phyloP scores from a whole-genome alignment of 2,329 filamentous ascomycete species.

The Penicillium digitatum region DNA sequence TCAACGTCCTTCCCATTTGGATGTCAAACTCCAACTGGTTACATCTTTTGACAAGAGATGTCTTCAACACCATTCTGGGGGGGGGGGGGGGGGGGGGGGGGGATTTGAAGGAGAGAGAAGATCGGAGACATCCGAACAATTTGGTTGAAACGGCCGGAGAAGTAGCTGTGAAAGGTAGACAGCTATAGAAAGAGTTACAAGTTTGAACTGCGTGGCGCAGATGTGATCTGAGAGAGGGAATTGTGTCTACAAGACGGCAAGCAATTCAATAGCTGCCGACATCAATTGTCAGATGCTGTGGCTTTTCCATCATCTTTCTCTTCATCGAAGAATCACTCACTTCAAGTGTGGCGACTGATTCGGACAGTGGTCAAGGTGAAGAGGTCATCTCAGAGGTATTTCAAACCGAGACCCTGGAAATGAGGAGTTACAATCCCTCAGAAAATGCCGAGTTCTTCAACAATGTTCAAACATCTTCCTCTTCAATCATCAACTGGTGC shows the following conservation, averaged over 20 bases:
- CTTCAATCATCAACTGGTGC: neutral
- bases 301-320: neutral
- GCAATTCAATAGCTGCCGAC: neutral
- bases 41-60: neutral
- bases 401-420: neutral
- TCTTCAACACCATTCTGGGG: neutral
- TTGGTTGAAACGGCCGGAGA: neutral
- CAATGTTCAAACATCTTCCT: neutral
- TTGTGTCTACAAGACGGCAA: neutral
- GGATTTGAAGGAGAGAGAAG: neutral
- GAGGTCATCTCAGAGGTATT: accelerated
- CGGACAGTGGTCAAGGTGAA: too few relatives aligned
- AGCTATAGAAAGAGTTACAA: neutral
- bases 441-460: neutral
- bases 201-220: neutral
- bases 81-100: too few relatives aligned
- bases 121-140: neutral
- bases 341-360: neutral
- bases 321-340: neutral
- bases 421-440: neutral
- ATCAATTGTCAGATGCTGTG: neutral
- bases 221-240: too few relatives aligned
- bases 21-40: neutral
- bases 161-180: neutral
- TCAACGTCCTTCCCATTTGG: neutral